Percentiles rank a stretch among this genome's conserved stretches.
Conservation (phyloP, 441 rosid genomes). For the Geranium incanum region DNA sequence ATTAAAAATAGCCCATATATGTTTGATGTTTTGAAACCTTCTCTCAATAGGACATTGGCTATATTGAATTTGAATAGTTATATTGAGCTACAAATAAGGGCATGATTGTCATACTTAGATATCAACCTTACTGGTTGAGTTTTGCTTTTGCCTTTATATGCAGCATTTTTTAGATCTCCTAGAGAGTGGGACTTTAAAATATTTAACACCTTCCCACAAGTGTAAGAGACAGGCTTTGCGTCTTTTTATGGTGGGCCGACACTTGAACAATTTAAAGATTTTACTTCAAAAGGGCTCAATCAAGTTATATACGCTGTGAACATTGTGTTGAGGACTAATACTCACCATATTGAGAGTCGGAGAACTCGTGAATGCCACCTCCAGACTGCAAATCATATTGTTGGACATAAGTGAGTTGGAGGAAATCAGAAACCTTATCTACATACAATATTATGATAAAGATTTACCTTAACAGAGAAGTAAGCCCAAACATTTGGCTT, state of each 20-base stretch:
- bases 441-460: constrained; percentile 15
- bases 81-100: background rate
- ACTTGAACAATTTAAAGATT: background rate
- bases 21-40: background rate
- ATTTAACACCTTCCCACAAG: too few relatives aligned
- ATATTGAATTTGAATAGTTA: background rate
- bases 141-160: too few relatives aligned
- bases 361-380: constrained; percentile 99
- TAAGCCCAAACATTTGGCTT: constrained; percentile 99
- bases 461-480: constrained; percentile 93
- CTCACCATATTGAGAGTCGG: constrained; percentile 99
- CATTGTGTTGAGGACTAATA: constrained; percentile 10
- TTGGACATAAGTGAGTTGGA: constrained; percentile 11
- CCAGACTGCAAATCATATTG: constrained; percentile 70
- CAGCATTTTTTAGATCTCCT: too few relatives aligned
- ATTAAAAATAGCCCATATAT: background rate
- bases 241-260: too few relatives aligned
- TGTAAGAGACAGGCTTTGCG: background rate
- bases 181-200: too few relatives aligned
- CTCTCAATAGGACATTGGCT: background rate
- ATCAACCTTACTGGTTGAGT: too few relatives aligned
- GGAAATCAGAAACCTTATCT: constrained; percentile 14
- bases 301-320: background rate
- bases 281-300: constrained; percentile 4
- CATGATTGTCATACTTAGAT: too few relatives aligned